These are phyloP conservation scores for Boletus rufocinnamomeus DNA, from an alignment of 768 basidiomycete species.

Conservation along the genomic window DNA sequence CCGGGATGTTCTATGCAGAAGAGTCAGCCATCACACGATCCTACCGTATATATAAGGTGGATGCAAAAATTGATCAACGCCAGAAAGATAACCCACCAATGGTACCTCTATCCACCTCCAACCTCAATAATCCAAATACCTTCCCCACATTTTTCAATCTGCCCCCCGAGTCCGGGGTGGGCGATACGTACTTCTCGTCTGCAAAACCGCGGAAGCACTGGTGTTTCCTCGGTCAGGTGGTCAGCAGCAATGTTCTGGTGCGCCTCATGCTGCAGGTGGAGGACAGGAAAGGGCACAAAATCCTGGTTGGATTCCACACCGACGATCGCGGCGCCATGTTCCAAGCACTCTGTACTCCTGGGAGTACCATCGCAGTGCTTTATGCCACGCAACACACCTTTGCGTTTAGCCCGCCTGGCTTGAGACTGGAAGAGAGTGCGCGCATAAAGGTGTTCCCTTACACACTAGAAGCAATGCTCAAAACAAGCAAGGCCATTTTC, in stretches of 20 bases:
- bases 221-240: constrained; percentile 33
- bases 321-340: constrained; percentile 32
- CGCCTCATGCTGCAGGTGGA: constrained; percentile 34
- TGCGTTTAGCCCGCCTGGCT: constrained; percentile 32
- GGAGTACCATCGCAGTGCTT: constrained; percentile 35
- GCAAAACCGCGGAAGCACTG: constrained; percentile 32
- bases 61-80: not conserved
- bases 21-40: constrained; percentile 1
- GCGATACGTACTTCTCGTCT: constrained; percentile 23
- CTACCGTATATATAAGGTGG: constrained; percentile 16
- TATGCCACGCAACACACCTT: constrained; percentile 34
- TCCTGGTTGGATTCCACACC: constrained; percentile 35
- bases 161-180: constrained; percentile 26
- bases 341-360: constrained; percentile 22
- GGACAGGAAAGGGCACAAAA: constrained; percentile 27
- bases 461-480: constrained; percentile 29
- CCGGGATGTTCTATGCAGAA: not conserved
- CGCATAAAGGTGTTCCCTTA: constrained; percentile 32
- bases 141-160: constrained; percentile 29
- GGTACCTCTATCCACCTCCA: constrained; percentile 23
- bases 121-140: constrained; percentile 27
- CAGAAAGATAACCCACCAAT: constrained; percentile 18
- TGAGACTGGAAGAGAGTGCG: constrained; percentile 29
- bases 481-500: constrained; percentile 23
- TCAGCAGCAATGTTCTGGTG: constrained; percentile 28